These are phyloP conservation scores for Bipolaris bicolor DNA, from an alignment of 2,329 filamentous ascomycete genomes.

Conservation along the genomic window DNA sequence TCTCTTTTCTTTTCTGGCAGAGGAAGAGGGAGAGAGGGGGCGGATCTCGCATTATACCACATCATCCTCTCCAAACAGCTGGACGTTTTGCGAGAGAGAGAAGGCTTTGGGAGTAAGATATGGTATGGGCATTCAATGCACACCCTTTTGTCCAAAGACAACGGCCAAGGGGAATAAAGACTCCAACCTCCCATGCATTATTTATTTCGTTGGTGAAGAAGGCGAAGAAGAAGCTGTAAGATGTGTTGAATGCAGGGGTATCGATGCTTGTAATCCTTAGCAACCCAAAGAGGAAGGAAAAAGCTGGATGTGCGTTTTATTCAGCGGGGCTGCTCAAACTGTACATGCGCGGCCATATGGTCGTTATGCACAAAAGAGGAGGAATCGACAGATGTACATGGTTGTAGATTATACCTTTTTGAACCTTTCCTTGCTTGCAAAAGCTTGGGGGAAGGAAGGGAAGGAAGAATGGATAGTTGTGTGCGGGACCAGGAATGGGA, in stretches of 20 bases:
- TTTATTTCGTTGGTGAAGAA: neutral
- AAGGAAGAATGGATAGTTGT: neutral
- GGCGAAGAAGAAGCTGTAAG: constrained; percentile 2
- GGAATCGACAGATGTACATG: no score
- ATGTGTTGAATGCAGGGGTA: constrained; percentile 23
- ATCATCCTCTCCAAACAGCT: neutral
- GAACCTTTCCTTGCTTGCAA: no score
- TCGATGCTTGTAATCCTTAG: constrained; percentile 31
- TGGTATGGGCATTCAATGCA: no score
- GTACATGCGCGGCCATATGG: neutral
- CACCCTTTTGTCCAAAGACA: neutral
- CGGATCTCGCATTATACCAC: neutral
- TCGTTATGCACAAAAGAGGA: neutral
- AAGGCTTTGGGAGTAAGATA: no score
- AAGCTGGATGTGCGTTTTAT: neutral
- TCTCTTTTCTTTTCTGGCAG: constrained; percentile 3
- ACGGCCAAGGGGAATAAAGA: neutral
- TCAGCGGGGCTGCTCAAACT: no score
- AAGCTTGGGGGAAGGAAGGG: neutral
- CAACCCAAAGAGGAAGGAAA: constrained; percentile 4
- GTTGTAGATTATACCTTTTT: no score
- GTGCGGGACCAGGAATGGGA: neutral
- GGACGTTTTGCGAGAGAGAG: no score
- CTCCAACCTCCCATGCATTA: neutral
- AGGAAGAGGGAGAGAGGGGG: neutral